Conservation (phyloP, 208 protist genomes). For the Crithidia mellificae region DNA sequence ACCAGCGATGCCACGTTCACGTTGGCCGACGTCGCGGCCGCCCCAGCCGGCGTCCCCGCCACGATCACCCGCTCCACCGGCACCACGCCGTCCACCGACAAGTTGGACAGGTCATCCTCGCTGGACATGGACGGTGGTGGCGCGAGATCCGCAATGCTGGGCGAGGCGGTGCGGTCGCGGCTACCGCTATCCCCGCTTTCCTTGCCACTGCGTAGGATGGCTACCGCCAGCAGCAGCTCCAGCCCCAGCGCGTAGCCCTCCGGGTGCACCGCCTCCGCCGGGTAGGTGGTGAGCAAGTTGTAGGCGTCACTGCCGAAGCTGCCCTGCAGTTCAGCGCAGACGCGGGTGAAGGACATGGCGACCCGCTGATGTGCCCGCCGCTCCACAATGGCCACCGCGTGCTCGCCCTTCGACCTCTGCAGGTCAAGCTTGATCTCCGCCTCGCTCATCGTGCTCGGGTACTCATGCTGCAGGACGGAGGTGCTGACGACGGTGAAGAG, state of each 20-base stretch:
- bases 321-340: slow-evolving; percentile 42
- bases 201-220: slow-evolving; percentile 21
- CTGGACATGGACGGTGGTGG: not conserved
- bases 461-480: slow-evolving; percentile 23
- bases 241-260: slow-evolving; percentile 35
- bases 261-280: slow-evolving; percentile 1
- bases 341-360: slow-evolving; percentile 28
- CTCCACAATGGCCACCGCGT: not conserved
- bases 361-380: slow-evolving; percentile 25
- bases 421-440: slow-evolving; percentile 17
- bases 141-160: not conserved
- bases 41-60: not conserved
- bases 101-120: not conserved
- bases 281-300: slow-evolving; percentile 14
- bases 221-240: slow-evolving; percentile 34
- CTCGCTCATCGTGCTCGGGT: slow-evolving; percentile 12
- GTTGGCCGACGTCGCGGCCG: not conserved
- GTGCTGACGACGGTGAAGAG: slow-evolving; percentile 33
- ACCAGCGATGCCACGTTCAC: slow-evolving; percentile 14
- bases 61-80: not conserved
- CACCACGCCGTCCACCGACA: not conserved
- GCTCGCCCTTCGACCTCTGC: not conserved
- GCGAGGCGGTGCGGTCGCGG: not conserved
- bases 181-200: not conserved
- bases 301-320: slow-evolving; percentile 30